These are phyloP conservation scores for Yamadazyma triangularis DNA, from an alignment of 1,139 yeast genomes.

Conservation along the genomic window DNA sequence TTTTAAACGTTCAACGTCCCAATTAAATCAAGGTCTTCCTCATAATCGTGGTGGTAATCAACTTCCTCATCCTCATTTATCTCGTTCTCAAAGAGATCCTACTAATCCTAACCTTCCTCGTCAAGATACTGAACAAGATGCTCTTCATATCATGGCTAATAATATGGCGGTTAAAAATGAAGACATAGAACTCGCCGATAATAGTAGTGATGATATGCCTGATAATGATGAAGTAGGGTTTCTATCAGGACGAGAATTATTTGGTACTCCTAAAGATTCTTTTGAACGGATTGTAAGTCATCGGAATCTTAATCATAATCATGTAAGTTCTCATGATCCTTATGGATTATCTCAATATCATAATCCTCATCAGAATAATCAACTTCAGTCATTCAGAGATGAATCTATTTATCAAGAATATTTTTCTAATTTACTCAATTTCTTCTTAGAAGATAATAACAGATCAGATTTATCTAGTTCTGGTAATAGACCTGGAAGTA, in stretches of 20 bases:
- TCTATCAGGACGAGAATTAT: constrained; percentile 38
- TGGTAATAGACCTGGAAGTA: not conserved
- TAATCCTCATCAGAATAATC: constrained; percentile 16
- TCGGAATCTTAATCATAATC: constrained; percentile 3
- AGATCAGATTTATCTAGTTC: constrained; percentile 1
- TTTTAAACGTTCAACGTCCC: constrained; percentile 29
- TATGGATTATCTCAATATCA: constrained; percentile 23
- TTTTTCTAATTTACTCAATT: constrained; percentile 32
- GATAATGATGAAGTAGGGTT: constrained; percentile 26
- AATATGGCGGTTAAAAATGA: constrained; percentile 30
- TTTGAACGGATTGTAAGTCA: constrained; percentile 28
- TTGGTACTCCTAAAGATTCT: constrained; percentile 41
- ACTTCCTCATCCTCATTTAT: constrained; percentile 13
- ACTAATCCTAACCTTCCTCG: constrained; percentile 21
- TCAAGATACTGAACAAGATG: constrained; percentile 44
- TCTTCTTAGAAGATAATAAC: constrained; percentile 32
- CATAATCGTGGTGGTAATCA: constrained; percentile 23
- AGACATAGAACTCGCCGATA: constrained; percentile 35
- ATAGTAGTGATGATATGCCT: constrained; percentile 14
- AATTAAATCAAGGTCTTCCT: constrained; percentile 3
- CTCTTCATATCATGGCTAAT: constrained; percentile 31
- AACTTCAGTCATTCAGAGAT: constrained; percentile 14
- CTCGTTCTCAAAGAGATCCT: not conserved
- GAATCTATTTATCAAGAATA: constrained; percentile 31
- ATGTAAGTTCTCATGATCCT: constrained; percentile 13